Evolutionary conservation across 1,284 basidiomycete genomes (phyloP), one percentile per base, ranked within the genome.

Genomic region (Ganoderma sinense): DNA sequence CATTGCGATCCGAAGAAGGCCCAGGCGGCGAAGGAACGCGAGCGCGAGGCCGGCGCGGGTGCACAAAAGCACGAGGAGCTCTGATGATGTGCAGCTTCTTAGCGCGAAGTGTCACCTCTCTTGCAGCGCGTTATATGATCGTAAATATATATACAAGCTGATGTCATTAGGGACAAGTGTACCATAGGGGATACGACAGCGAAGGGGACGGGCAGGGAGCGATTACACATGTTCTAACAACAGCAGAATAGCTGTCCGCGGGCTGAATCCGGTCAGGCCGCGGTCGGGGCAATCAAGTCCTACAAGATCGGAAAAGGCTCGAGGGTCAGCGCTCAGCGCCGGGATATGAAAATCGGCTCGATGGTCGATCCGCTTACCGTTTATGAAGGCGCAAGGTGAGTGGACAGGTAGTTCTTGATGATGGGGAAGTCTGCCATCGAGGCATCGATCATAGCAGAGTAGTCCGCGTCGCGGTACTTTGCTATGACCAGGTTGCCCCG

Each of bases 351-450:
- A 48, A 60, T 66, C 41, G 61, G 51, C 33, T 31, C 3, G 8
- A 66, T 31, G 45, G 36, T 45, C 36, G 26, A 56, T 36, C n/a
- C 41, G 62, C 64, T 53, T 62, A 61, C 64, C 59, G 5, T 8
- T 33, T 58, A 64, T 48, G 67, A 64, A 36, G 89, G 88, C 29
- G 85, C 86, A 48, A 84, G 84, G 76, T 91, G 89, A 65, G 87
- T 91, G 75, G 88, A 81, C 66, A 94, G 86, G 77, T 90, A 94
- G 78, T 94, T 94, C 78, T 91, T 90, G 73, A 94, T 79, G 72
- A 94, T 86, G 2, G 92, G 91, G 73, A 93, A 94, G 76, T 94
- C 93, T 40, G 92, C 90, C 87, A 94, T 94, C 31, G 91, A 89
- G 43, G 88, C 88, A 76, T 93, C 84, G 36, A 89, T 87, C 86